Base-by-base conservation (phyloP, 257 asterid species). In the Penstemon newberryi region DNA sequence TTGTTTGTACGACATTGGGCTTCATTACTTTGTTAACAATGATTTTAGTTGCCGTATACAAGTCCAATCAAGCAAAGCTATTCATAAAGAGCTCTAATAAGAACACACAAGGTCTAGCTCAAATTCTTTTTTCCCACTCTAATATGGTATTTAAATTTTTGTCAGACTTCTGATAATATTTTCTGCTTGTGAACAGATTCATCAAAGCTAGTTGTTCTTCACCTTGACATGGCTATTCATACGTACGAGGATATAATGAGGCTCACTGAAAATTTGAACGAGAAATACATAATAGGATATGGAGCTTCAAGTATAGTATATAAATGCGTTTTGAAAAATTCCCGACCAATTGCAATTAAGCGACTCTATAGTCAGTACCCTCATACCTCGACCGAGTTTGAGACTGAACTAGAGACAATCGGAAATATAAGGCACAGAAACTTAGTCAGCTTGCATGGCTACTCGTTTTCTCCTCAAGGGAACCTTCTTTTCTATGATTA, bases 281-380 rank as follows among this genome's bases (percentile, higher is more conserved):
- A 91, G 81, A 91, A 83, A 72, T 90, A 86, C 82, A 82, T 86
- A 11, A 81, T 94, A 1, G 99, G 99, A 72, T 84, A 82, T 75
- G 99, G 99, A 77, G 96, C 97, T 67, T 94, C 99, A 7, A 94
- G 99, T 83, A 89, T 84, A 3, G 97, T 94, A 11, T 94, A 91
- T 70, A 94, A 91, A 63, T 94, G 99, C 42, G 80, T 74, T 58
- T 58, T 91, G 82, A 94, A 91, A 78, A 81, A 78, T 83, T 89
- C 97, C 84, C 92, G 93, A 75, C 87, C 96, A 5, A 83, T 91
- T 73, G 99, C 99, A 60, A 83, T 94, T 68, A 94, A 94, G 95
- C 96, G 97, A 87, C 85, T 91, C 12, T 94, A 89, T 79, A 80
- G 80, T 13, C 87, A 76, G 71, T 84, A 76, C 63, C 81, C 84